Base-by-base conservation (phyloP, 331 rosid species). In the Acacia pycnantha region DNA sequence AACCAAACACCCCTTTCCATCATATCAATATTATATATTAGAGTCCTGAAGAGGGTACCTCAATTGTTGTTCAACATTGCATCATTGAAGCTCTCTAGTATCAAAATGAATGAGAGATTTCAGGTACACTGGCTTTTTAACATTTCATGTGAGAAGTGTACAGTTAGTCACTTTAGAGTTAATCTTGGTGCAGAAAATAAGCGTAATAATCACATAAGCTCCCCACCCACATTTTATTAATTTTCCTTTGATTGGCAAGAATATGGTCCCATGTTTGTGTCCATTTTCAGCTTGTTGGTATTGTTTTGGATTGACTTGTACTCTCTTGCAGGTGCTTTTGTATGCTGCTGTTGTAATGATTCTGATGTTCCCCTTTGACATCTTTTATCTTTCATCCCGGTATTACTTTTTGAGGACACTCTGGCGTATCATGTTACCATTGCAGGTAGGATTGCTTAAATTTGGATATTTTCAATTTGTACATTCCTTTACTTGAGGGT, bases 351-450 rank as follows among this genome's bases (percentile, higher is more conserved):
- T 90, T 78, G 93, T 86, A 29, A 79, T 96, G 92, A 50, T 92
- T 85, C 86, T 94, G 91, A 87, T 94, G 84, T 96, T 94, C 85
- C 98, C 99, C 50, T 96, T 94, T 81, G 99, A 96, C 76, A 91
- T 94, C 82, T 96, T 96, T 82, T 96, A 92, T 83, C 89, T 94
- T 83, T 92, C 99, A 79, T 79, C 99, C 74, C 91, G 99, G 82
- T 96, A 84, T 88, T 94, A 85, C 88, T 92, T 96, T 84, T 82
- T 96, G 76, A 91, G 93, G 92, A 92, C 99, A 81, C 91, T 92
- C 75, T 91, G 97, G 97, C 95, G 93, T 50, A 92, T 96, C 82
- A 59, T 94, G 91, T 85, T 96, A 56, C 98, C 99, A 9, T 80
- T 96, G 77, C 99, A 96, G 99, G 99, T 86, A 86, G 87, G 97